A percentile compares a stretch with the other conserved stretches of the same genome.
These are phyloP conservation scores for Penicillium chermesinum DNA, from an alignment of 495 filamentous ascomycete genomes.

Conservation along the genomic window DNA sequence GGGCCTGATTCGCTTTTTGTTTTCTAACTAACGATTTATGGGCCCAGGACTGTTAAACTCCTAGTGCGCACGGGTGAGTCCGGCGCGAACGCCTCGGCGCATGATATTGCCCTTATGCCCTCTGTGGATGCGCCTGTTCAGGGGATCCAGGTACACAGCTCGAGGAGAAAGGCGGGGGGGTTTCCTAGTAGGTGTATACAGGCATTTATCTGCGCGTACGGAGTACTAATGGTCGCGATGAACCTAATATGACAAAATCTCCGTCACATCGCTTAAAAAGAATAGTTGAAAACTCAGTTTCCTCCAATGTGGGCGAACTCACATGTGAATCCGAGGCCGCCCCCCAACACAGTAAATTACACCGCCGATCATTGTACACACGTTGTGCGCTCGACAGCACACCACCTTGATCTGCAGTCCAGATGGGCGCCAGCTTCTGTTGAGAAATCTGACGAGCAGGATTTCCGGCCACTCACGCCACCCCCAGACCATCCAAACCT, in stretches of 20 bases:
- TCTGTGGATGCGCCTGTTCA: background rate
- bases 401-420: background rate
- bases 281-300: background rate
- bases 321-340: slow-evolving; percentile 2
- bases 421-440: background rate
- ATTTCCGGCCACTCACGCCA: background rate
- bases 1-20: background rate
- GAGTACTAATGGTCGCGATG: too few species aligned
- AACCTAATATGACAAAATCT: too few species aligned
- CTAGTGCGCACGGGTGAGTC: background rate
- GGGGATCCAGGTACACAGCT: too few species aligned
- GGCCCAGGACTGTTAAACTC: background rate
- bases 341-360: background rate
- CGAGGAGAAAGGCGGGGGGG: too few species aligned
- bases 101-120: background rate
- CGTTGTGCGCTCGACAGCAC: background rate
- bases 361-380: background rate
- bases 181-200: too few species aligned
- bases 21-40: background rate
- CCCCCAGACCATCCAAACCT: too few species aligned
- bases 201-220: too few species aligned
- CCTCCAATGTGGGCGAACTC: background rate
- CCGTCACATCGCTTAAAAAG: background rate
- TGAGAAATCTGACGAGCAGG: background rate
- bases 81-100: background rate